Evolutionary conservation across 2,329 filamentous ascomycete genomes (phyloP), one percentile per base, ranked within the genome.

Genomic region (Colletotrichum sp.): DNA sequence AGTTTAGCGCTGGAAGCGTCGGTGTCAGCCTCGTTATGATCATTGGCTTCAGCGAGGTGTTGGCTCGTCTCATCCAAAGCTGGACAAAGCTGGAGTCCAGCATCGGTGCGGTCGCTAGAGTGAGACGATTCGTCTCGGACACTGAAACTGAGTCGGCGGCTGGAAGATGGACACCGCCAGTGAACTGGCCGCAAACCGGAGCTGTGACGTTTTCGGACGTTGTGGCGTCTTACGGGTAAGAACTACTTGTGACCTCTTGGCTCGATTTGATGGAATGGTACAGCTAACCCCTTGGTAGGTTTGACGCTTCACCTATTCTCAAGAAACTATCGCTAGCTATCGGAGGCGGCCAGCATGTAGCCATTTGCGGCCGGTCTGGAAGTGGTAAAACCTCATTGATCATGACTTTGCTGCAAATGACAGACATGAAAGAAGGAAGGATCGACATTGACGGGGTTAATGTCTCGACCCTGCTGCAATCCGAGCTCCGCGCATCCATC

Each of bases 1-100:
- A 18, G 78, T 81, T 36, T 82, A 83, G 71, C 71, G 78, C 62
- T 73, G 82, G 34, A 77, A 77, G 36, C 83, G 84, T 75, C 77
- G 84, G 75, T 7, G 75, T 77, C 2, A 77, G 72, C 49, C 55
- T 77, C 3, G 59, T 77, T 4, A 77, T 75, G 65, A 59, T 77
- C 21, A 75, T 71, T n/a, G 60, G 75, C 7, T 77, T 77, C 59
- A 67, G 70, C n/a, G 63, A 69, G 18, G 16, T 30, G 6, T 24
- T 75, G 16, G 34, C 60, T 8, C 67, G 44, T 16, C 7, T 63
- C 5, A 34, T 64, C 15, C 73, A 77, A 30, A 70, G 16, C 24
- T 75, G 71, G 79, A 79, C 75, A 77, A 77, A 57, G 82, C 84
- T 69, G 71, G 77, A 21, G 62, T 75, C 65, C 8, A 76, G 75